Percentiles rank a stretch among this genome's conserved stretches.
Evolutionary conservation across 2,329 filamentous ascomycete genomes (phyloP).

Genomic region (Claviceps africana): DNA sequence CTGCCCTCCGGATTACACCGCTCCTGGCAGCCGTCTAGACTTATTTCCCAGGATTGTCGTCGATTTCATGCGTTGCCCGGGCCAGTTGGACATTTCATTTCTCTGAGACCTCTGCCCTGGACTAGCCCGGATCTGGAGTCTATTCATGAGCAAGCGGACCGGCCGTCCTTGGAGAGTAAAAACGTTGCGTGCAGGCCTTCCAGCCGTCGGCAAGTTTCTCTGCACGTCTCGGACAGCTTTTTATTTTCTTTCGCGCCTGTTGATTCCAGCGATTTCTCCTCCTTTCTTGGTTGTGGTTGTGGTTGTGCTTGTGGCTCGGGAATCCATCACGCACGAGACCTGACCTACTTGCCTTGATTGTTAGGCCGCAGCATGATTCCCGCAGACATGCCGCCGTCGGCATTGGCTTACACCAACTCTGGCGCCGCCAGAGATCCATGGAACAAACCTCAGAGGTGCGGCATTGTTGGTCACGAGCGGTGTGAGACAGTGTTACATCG

Average conservation of each 20-base stretch:
- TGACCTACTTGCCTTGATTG: background rate
- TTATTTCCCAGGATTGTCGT: conserved; percentile 1
- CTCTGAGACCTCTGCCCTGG: background rate
- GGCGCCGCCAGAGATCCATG: conserved; percentile 34
- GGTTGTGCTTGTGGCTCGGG: background rate
- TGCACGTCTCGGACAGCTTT: background rate
- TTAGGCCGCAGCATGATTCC: conserved; percentile 19
- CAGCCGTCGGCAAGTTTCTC: background rate
- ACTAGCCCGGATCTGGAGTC: background rate
- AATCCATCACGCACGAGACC: background rate
- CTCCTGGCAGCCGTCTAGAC: conserved; percentile 2
- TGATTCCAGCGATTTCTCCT: background rate
- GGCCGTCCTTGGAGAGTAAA: background rate
- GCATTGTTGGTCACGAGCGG: background rate
- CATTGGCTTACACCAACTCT: conserved; percentile 33
- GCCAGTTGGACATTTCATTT: conserved; percentile 3
- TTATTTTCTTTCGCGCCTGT: background rate
- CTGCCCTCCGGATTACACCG: conserved; percentile 7
- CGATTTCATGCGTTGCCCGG: conserved; percentile 1
- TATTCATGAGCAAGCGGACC: background rate
- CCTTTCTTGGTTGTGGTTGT: too few species aligned
- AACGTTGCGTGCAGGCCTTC: background rate
- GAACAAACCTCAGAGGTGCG: conserved; percentile 40
- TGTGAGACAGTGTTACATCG: conserved; percentile 8
- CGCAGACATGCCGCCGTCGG: conserved; percentile 31